Conservation (phyloP, 495 filamentous ascomycete genomes). For the Xylaria flabelliformis region DNA sequence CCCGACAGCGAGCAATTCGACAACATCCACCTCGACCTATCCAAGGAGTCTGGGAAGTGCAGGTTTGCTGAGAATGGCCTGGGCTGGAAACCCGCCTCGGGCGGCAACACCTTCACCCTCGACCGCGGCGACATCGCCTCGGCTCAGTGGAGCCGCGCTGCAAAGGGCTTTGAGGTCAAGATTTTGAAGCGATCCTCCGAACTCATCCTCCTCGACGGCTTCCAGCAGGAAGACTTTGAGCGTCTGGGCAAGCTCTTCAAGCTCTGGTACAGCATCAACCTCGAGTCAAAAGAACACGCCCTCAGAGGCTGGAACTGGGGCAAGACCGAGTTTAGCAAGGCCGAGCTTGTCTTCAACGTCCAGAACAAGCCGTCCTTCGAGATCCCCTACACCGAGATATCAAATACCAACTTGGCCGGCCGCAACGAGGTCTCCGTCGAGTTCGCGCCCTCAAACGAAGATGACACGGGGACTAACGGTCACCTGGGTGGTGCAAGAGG, state of each 20-base stretch:
- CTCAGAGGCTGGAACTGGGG: slow-evolving; percentile 99
- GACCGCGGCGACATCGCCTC: slow-evolving; percentile 78
- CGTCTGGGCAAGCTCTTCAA: slow-evolving; percentile 90
- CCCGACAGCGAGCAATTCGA: slow-evolving; percentile 82
- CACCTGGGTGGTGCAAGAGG: slow-evolving; percentile 78
- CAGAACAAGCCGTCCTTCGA: slow-evolving; percentile 97
- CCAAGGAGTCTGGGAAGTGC: slow-evolving; percentile 87
- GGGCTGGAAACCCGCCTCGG: slow-evolving; percentile 89
- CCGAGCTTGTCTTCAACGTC: slow-evolving; percentile 94
- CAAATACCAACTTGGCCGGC: slow-evolving; percentile 96
- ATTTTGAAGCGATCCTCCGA: slow-evolving; percentile 81
- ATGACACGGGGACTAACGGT: slow-evolving; percentile 72
- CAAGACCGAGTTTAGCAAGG: slow-evolving; percentile 95
- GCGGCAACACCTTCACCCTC: slow-evolving; percentile 90
- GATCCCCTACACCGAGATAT: slow-evolving; percentile 95
- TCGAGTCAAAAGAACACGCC: slow-evolving; percentile 92
- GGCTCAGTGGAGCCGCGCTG: slow-evolving; percentile 95
- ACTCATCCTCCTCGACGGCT: slow-evolving; percentile 93
- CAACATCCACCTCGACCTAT: slow-evolving; percentile 93
- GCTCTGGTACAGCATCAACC: slow-evolving; percentile 90
- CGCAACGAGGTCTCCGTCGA: slow-evolving; percentile 98
- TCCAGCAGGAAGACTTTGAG: slow-evolving; percentile 93
- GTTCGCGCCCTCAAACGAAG: slow-evolving; percentile 75
- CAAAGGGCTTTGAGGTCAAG: slow-evolving; percentile 92
- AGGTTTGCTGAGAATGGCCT: slow-evolving; percentile 90